Evolutionary conservation across 345 rosid species (phyloP).

Genomic region (Diplotaxis tenuifolia): DNA sequence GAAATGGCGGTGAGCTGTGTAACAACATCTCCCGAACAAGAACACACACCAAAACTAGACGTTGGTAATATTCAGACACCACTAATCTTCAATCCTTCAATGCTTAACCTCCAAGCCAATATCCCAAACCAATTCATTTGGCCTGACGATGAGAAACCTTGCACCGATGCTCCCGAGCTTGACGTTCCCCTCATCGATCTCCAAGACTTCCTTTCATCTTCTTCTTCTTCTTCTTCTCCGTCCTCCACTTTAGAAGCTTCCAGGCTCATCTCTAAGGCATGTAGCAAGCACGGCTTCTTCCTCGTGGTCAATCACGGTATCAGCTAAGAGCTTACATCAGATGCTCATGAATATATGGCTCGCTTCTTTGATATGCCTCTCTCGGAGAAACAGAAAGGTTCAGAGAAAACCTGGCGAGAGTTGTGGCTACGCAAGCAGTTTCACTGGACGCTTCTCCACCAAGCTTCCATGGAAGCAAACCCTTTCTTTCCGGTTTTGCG

Average conservation of each 20-base stretch:
- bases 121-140: slow-evolving; percentile 83
- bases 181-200: slow-evolving; percentile 75
- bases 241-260: slow-evolving; percentile 57
- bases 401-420: slow-evolving; percentile 72
- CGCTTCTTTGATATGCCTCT: slow-evolving; percentile 74
- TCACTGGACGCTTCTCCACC: slow-evolving; percentile 81
- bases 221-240: slow-evolving; percentile 17
- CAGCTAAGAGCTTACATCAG: slow-evolving; percentile 49
- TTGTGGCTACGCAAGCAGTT: slow-evolving; percentile 95
- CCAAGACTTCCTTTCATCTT: slow-evolving; percentile 41
- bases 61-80: slow-evolving; percentile 37
- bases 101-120: slow-evolving; percentile 44
- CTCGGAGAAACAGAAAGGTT: slow-evolving; percentile 60
- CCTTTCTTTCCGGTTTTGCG: slow-evolving; percentile 69
- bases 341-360: slow-evolving; percentile 64
- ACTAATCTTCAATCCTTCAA: slow-evolving; percentile 66
- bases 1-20: slow-evolving; percentile 46
- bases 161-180: slow-evolving; percentile 52
- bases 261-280: slow-evolving; percentile 60
- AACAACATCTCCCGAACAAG: slow-evolving; percentile 35
- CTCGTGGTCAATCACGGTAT: slow-evolving; percentile 85
- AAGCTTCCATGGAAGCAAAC: slow-evolving; percentile 99
- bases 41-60: slow-evolving; percentile 32
- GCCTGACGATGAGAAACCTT: slow-evolving; percentile 82
- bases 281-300: slow-evolving; percentile 85